Percentiles rank a stretch among this genome's conserved stretches.
These are phyloP conservation scores for Penicillium sp. DNA, from an alignment of 2,329 filamentous ascomycete species.

Conservation along the genomic window DNA sequence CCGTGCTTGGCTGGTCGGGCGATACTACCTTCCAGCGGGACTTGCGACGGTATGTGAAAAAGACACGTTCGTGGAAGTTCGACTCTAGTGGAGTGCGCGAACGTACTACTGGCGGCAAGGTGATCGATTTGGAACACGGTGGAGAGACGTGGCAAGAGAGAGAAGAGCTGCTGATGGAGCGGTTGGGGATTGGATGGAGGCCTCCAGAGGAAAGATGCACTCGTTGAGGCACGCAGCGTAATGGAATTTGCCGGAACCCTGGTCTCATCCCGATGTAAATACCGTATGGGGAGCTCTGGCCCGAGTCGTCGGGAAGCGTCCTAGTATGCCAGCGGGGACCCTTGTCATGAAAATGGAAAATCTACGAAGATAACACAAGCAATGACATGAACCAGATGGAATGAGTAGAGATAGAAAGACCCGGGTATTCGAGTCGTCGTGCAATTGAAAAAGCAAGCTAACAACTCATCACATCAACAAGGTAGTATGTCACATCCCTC, in stretches of 20 bases:
- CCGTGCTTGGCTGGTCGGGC: conserved; percentile 83
- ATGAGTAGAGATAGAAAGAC: background rate
- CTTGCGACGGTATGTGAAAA: conserved; percentile 75
- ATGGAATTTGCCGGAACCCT: background rate
- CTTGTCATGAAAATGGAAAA: background rate
- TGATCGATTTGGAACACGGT: conserved; percentile 66
- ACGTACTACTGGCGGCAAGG: conserved; percentile 63
- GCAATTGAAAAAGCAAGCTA: conserved; percentile 21
- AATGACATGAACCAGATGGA: background rate
- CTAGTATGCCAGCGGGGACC: no score
- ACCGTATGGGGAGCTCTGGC: background rate
- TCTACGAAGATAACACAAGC: background rate
- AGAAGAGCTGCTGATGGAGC: conserved; percentile 78
- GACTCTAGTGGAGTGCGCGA: conserved; percentile 84
- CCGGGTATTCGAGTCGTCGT: conserved; percentile 12
- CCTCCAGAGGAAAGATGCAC: conserved; percentile 69
- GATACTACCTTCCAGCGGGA: conserved; percentile 90
- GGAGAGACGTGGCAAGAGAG: conserved; percentile 65
- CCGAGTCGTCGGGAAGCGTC: no score
- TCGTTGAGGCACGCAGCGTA: background rate
- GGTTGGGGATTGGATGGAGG: conserved; percentile 69
- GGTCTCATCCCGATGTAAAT: background rate
- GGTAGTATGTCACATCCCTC: conserved; percentile 24
- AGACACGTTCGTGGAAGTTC: conserved; percentile 75
- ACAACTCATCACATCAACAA: conserved; percentile 19